Conservation (phyloP, 1,284 basidiomycete genomes). For the Phlebopus sp. region DNA sequence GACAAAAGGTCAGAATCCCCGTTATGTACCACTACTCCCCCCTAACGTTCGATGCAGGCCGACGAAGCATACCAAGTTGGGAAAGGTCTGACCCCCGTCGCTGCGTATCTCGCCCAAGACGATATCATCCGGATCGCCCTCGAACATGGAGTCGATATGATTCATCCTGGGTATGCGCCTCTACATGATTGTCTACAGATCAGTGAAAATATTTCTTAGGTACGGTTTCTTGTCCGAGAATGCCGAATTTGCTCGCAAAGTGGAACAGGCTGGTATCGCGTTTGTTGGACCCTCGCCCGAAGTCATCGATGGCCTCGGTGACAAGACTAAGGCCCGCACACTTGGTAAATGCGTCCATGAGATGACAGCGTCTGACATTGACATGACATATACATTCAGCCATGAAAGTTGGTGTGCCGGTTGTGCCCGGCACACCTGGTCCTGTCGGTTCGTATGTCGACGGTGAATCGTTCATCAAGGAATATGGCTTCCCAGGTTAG, state of each 20-base stretch:
- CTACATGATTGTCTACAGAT: conserved; percentile 1
- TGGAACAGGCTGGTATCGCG: conserved; percentile 95
- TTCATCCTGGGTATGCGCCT: conserved; percentile 84
- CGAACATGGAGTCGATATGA: conserved; percentile 99
- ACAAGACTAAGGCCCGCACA: conserved; percentile 96
- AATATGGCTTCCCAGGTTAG: conserved; percentile 92
- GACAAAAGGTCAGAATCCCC: conserved; percentile 75
- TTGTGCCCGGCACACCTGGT: conserved; percentile 97
- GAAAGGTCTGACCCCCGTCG: conserved; percentile 92
- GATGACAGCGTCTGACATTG: not conserved
- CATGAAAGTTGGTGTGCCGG: conserved; percentile 87
- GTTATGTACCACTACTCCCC: not conserved
- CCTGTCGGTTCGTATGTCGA: conserved; percentile 84
- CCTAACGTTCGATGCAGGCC: conserved; percentile 67
- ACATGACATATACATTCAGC: conserved; percentile 41
- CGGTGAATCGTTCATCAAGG: conserved; percentile 86
- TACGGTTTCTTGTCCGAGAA: conserved; percentile 99
- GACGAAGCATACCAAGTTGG: conserved; percentile 99
- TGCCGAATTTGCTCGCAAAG: conserved; percentile 91
- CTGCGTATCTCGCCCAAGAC: conserved; percentile 95
- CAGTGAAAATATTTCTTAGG: conserved; percentile 38
- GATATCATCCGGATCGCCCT: conserved; percentile 95
- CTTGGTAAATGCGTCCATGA: conserved; percentile 52
- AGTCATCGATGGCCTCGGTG: conserved; percentile 96
- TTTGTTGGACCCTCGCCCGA: conserved; percentile 97